Base-by-base conservation (phyloP, 2,329 filamentous ascomycete genomes). In the Stemphylium beticola region DNA sequence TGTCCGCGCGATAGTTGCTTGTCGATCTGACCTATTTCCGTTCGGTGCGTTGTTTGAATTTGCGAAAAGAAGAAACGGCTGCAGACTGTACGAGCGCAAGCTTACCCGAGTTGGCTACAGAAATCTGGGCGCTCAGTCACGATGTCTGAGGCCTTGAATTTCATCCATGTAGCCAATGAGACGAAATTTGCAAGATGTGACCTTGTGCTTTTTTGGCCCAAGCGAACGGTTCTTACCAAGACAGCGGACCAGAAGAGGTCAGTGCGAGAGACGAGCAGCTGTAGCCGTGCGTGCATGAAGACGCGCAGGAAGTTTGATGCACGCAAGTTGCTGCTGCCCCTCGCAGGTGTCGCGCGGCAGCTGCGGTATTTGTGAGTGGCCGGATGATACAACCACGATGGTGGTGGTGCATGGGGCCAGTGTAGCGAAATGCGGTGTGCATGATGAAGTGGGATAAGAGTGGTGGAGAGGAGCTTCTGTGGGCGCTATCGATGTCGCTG, bases 351-450 rank as follows among this genome's bases (percentile, higher is more conserved):
- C 9, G 22, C 40, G 53, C 36, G 36, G 31, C 31, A 43, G 47
- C 32, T 51, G 49, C 42, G 51, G 42, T 41, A 53, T 44, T 43
- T 48, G 20, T 58, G 49, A 58, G 34, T 60, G 52, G 60, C 39
- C 41, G 38, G 45, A 18, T 18, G 39, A 24, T 38, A 29, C 8
- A 37, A 22, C 40, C 37, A 29, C 29, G 33, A 41, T 29, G 15
- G 29, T 20, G 10, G 24, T 5, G 14, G 41, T 33, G 37, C 32
- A 47, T 33, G 39, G 22, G 48, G 41, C 31, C 37, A 44, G 44
- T 47, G 51, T 51, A 50, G 53, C 47, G 54, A 57, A 40, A 56
- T 61, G 53, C 58, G 58, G 60, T 63, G 60, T 61, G 60, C 55
- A 57, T 61, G 58, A 26, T 59, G 57, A 49, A 34, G 51, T 57